A percentile compares a stretch with the other conserved stretches of the same genome.
phyloP scores from a whole-genome alignment of 2,329 filamentous ascomycete genomes.

The Rutstroemia sp. region DNA sequence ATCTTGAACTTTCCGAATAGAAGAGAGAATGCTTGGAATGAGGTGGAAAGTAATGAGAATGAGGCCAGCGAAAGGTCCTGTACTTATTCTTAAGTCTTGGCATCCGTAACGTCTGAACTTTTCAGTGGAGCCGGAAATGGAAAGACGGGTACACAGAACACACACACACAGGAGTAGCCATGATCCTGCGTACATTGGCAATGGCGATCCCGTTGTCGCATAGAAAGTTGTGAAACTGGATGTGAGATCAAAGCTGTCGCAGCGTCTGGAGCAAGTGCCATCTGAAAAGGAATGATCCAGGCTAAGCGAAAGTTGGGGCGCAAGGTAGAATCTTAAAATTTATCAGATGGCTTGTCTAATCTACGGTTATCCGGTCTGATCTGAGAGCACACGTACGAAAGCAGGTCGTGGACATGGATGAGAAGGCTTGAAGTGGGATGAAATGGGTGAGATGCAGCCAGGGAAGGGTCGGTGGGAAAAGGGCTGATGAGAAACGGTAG shows the following conservation, averaged over 20 bases:
- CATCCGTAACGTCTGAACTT: constrained; percentile 12
- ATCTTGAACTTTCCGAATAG: constrained; percentile 14
- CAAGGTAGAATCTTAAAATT: neutral
- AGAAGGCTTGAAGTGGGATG: constrained; percentile 9
- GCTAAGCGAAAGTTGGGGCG: neutral
- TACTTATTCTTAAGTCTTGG: constrained; percentile 29
- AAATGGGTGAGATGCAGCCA: constrained; percentile 1
- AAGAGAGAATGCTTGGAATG: constrained; percentile 15
- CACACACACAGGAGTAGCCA: constrained; percentile 9
- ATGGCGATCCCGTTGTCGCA: constrained; percentile 27
- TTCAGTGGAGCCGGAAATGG: neutral
- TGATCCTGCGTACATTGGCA: constrained; percentile 20
- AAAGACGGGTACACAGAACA: constrained; percentile 5
- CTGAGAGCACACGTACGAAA: neutral
- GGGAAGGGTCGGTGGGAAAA: neutral
- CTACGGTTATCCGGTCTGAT: constrained; percentile 13
- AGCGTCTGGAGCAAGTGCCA: constrained; percentile 15
- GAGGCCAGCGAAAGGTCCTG: constrained; percentile 14
- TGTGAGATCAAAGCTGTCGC: constrained; percentile 24
- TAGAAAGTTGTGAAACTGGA: constrained; percentile 26
- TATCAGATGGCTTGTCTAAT: constrained; percentile 15
- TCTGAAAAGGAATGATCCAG: constrained; percentile 19
- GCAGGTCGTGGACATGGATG: neutral
- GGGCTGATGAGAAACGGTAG: constrained; percentile 21
- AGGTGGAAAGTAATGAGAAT: constrained; percentile 18